Evolutionary conservation across 306 rosid species (phyloP).

Genomic region (Potentilla sterilis): DNA sequence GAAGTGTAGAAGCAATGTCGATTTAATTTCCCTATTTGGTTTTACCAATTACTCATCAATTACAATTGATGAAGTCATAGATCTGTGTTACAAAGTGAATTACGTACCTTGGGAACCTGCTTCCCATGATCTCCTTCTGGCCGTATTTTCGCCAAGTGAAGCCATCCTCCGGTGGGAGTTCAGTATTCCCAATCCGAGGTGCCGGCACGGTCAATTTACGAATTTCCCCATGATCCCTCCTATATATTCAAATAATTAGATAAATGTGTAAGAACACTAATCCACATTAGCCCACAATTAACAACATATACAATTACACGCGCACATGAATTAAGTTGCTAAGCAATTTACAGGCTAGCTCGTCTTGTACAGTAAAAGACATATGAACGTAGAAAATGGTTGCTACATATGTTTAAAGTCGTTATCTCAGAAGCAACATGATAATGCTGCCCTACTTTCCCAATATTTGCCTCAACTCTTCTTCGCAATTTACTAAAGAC

Average conservation of each 20-base stretch:
- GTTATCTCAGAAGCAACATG: slow-evolving; percentile 24
- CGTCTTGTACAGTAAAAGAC: not conserved
- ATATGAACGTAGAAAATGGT: not conserved
- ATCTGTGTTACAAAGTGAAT: not conserved
- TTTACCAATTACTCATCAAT: no score
- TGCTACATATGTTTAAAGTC: not conserved
- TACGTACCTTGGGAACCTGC: slow-evolving; percentile 56
- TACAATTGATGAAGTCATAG: not conserved
- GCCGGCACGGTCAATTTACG: slow-evolving; percentile 43
- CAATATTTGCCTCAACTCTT: slow-evolving; percentile 1
- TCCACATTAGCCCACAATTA: no score
- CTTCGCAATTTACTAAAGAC: not conserved
- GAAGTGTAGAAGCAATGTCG: not conserved
- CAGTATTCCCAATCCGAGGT: slow-evolving; percentile 59
- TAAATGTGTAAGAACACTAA: not conserved
- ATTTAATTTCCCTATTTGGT: not conserved
- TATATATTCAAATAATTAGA: slow-evolving; percentile 5
- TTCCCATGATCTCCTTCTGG: slow-evolving; percentile 74
- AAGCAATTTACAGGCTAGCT: not conserved
- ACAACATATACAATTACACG: not conserved
- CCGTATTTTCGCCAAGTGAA: slow-evolving; percentile 84
- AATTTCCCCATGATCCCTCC: slow-evolving; percentile 44
- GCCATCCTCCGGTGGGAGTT: slow-evolving; percentile 72
- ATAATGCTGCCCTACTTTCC: slow-evolving; percentile 15
- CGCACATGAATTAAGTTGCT: not conserved